Evolutionary conservation across 306 rosid species (phyloP).

Genomic region (Begonia loranthoides): DNA sequence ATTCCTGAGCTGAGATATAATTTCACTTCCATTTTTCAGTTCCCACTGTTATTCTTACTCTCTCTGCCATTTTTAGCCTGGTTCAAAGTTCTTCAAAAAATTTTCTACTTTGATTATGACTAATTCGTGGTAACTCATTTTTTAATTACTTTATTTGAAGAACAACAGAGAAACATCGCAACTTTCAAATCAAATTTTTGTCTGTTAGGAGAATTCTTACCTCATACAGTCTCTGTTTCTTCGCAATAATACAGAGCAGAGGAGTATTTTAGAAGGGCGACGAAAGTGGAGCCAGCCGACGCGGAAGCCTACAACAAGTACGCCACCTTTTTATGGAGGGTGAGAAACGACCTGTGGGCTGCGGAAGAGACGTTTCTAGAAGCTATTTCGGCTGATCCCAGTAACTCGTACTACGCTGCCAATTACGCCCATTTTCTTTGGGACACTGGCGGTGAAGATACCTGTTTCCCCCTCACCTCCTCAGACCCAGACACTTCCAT

Average conservation of each 20-base stretch:
- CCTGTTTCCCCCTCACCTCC: conserved; percentile 24
- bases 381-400: conserved; percentile 52
- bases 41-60: neutral
- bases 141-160: too few relatives aligned
- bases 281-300: conserved; percentile 32
- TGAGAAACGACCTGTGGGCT: conserved; percentile 43
- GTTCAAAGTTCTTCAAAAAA: too few relatives aligned
- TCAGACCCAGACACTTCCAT: too few relatives aligned
- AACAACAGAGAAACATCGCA: too few relatives aligned
- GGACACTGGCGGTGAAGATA: conserved; percentile 48
- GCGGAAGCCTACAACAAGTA: conserved; percentile 44
- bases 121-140: too few relatives aligned
- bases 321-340: conserved; percentile 57
- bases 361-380: conserved; percentile 63
- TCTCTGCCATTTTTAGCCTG: too few relatives aligned
- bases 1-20: neutral
- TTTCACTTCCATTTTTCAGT: neutral
- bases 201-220: neutral
- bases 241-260: conserved; percentile 45
- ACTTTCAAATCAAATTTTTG: neutral
- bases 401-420: conserved; percentile 30
- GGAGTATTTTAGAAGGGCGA: conserved; percentile 43
- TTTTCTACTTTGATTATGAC: too few relatives aligned
- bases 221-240: too few relatives aligned
- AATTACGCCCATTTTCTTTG: conserved; percentile 62